Conservation (phyloP, 1,284 basidiomycete species). For the Cerioporus squamosus region DNA sequence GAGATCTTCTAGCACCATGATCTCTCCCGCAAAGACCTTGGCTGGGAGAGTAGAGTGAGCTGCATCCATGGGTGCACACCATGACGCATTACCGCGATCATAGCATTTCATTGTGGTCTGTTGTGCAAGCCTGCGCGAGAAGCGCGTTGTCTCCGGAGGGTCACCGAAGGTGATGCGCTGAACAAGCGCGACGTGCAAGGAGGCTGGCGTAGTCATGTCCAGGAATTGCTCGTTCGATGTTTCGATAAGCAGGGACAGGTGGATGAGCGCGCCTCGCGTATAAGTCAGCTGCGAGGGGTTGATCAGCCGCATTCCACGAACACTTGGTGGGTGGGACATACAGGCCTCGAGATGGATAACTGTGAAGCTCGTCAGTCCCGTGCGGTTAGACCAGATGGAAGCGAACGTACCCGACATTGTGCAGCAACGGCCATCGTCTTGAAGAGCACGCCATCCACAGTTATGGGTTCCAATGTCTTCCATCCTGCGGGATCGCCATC, state of each 20-base stretch:
- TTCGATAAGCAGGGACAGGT: conserved; percentile 19
- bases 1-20: conserved; percentile 21
- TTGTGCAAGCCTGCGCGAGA: conserved; percentile 13
- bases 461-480: conserved; percentile 43
- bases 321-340: conserved; percentile 8
- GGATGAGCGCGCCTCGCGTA: conserved; percentile 27
- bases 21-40: conserved; percentile 21
- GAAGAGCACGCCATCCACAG: conserved; percentile 49
- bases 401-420: conserved; percentile 20
- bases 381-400: background rate
- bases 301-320: no score
- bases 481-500: conserved; percentile 53
- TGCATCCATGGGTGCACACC: conserved; percentile 9
- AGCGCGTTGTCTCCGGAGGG: conserved; percentile 6
- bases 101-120: conserved; percentile 10
- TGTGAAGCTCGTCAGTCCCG: background rate
- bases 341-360: conserved; percentile 29
- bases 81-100: conserved; percentile 18
- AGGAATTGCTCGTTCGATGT: conserved; percentile 27
- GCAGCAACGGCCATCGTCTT: conserved; percentile 34
- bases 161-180: conserved; percentile 22
- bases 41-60: background rate
- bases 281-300: conserved; percentile 23
- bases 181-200: conserved; percentile 18
- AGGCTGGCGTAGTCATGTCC: conserved; percentile 23